A percentile compares a stretch with the other conserved stretches of the same genome.
Evolutionary conservation across 345 rosid species (phyloP).

Genomic region (Eucalyptus shirleyi): DNA sequence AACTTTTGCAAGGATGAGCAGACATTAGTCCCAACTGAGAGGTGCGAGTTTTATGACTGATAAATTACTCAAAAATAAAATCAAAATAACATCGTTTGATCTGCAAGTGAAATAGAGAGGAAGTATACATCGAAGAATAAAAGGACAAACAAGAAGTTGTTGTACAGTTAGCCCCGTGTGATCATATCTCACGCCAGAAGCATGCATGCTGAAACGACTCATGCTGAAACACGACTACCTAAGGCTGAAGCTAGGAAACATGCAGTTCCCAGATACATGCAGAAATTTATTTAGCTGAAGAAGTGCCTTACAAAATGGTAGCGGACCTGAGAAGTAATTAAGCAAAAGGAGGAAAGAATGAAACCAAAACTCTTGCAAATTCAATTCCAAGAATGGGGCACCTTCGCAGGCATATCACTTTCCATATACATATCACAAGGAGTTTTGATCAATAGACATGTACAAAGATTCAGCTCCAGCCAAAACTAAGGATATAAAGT

Average conservation of each 20-base stretch:
- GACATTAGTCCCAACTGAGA: neutral
- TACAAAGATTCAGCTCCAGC: neutral
- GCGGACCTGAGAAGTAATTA: neutral
- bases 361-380: neutral
- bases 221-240: neutral
- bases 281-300: neutral
- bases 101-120: neutral
- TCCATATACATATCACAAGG: neutral
- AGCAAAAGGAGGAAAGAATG: neutral
- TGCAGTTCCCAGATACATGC: neutral
- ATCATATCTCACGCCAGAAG: neutral
- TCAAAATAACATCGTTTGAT: neutral
- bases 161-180: neutral
- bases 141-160: neutral
- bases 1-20: neutral
- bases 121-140: neutral
- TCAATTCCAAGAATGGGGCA: neutral
- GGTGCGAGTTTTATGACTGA: neutral
- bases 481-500: neutral
- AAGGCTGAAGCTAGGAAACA: neutral
- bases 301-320: neutral
- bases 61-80: neutral
- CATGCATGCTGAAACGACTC: too few relatives aligned
- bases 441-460: neutral
- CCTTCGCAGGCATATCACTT: neutral